Base-by-base conservation (phyloP, 208 protist genomes). In the Ichthyophonus hoferi region DNA sequence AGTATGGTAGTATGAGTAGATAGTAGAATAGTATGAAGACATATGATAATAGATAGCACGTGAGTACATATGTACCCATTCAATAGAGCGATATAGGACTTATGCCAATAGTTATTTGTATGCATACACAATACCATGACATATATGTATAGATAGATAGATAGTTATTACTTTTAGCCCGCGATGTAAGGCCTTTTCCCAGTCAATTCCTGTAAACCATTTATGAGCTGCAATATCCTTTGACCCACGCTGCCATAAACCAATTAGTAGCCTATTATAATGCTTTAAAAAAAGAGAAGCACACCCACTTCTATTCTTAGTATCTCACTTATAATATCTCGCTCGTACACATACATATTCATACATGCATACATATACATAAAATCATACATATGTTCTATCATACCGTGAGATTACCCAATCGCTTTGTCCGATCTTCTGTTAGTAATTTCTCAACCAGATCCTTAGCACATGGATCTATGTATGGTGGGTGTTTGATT, bases 401-500 rank as follows among this genome's bases (percentile, higher is more conserved):
- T n/a, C n/a, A 67, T 95, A 78, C 77, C 77, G 2, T 58, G 17
- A 87, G 31, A 24, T 33, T 78, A 58, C 97, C 97, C 0, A 96
- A 85, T 41, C 95, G 89, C 87, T 94, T 91, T 38, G 93, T 95
- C n/a, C 87, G 91, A 86, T 96, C 95, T n/a, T 83, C 87, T 24
- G 81, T 92, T 42, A 96, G 92, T 39, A 96, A 79, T 82, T 90
- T 92, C 39, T 90, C 92, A 41, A 96, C 90, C n/a, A 96, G 87
- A 86, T 96, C 94, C 89, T 94, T 94, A 14, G 94, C 92, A 34
- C 89, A 84, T 14, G 83, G 81, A 88, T 96, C 95, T 41, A 97
- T 93, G 81, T 94, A 91, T 2, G 79, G 42, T 0, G 96, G 96
- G 88, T 97, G 98, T 78, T 92, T 79, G 31, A 98, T 77, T 40